Evolutionary conservation across 768 basidiomycete species (phyloP).

Genomic region (Boletellus emodensis): DNA sequence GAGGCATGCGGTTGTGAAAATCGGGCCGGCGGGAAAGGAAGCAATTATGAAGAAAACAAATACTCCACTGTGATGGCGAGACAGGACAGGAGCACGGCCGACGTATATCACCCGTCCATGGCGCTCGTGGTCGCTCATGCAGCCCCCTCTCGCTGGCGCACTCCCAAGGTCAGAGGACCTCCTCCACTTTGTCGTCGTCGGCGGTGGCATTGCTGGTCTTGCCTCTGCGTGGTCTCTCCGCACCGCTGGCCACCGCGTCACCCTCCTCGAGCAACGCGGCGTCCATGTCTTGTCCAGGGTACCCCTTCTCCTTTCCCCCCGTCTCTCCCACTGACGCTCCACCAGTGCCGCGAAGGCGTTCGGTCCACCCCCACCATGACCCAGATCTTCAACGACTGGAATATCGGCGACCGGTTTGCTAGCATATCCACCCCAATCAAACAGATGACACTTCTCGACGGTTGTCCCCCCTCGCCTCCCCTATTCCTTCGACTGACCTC

Average conservation of each 20-base stretch:
- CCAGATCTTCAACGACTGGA: constrained; percentile 51
- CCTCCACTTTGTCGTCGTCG: constrained; percentile 23
- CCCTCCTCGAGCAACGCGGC: constrained; percentile 47
- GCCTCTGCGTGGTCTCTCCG: constrained; percentile 51
- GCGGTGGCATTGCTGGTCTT: constrained; percentile 45
- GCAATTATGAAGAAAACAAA: too few species aligned
- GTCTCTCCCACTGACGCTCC: background rate
- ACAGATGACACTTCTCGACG: constrained; percentile 17
- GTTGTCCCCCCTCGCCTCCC: background rate
- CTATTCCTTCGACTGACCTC: background rate
- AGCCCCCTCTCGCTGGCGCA: constrained; percentile 2
- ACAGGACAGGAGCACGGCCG: too few species aligned
- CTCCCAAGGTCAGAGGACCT: constrained; percentile 9
- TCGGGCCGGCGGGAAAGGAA: too few species aligned
- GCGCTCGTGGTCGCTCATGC: background rate
- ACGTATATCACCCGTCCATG: too few species aligned
- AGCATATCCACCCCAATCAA: constrained; percentile 24
- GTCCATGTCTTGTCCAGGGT: constrained; percentile 39
- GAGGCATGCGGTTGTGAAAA: too few species aligned
- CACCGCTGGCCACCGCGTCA: constrained; percentile 52
- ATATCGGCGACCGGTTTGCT: constrained; percentile 40
- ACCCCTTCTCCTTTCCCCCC: background rate
- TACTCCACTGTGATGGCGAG: too few species aligned
- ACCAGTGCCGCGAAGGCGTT: constrained; percentile 35
- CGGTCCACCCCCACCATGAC: constrained; percentile 58